A percentile compares a stretch with the other conserved stretches of the same genome.
Evolutionary conservation across 306 rosid genomes (phyloP).

Genomic region (Inga leiocalycina): DNA sequence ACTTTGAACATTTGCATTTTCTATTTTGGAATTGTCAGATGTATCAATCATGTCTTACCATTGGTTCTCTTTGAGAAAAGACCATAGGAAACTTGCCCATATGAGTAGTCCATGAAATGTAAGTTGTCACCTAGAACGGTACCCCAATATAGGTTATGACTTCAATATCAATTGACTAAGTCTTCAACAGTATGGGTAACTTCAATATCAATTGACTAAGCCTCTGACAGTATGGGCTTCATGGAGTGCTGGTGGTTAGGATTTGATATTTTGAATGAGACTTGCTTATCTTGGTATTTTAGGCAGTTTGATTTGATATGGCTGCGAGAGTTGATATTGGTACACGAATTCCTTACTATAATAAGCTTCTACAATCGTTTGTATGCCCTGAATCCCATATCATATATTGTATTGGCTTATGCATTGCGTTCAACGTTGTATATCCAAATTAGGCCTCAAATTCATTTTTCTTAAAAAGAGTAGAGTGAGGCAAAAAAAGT

Average conservation of each 20-base stretch:
- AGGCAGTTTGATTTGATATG: not conserved
- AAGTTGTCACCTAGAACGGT: not conserved
- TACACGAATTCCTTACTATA: not conserved
- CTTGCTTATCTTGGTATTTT: not conserved
- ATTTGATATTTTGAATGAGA: not conserved
- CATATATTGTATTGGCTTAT: not conserved
- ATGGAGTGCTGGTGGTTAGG: not conserved
- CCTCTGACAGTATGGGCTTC: not conserved
- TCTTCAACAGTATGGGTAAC: not conserved
- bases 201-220: not conserved
- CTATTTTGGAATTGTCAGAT: not conserved
- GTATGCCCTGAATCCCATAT: not conserved
- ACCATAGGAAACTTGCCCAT: not conserved
- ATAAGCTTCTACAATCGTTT: not conserved
- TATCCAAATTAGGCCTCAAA: not conserved
- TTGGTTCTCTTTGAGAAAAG: not conserved
- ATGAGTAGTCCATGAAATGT: not conserved
- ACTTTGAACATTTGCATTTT: not conserved
- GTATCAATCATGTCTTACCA: not conserved
- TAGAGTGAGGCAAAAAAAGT: not conserved
- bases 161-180: not conserved
- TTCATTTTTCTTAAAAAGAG: not conserved
- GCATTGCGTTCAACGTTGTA: not conserved
- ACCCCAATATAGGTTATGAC: not conserved
- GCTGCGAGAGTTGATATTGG: not conserved